A percentile compares a stretch with the other conserved stretches of the same genome.
phyloP scores from a whole-genome alignment of 176 grass and related monocot genomes.

The Panicum miliaceum region DNA sequence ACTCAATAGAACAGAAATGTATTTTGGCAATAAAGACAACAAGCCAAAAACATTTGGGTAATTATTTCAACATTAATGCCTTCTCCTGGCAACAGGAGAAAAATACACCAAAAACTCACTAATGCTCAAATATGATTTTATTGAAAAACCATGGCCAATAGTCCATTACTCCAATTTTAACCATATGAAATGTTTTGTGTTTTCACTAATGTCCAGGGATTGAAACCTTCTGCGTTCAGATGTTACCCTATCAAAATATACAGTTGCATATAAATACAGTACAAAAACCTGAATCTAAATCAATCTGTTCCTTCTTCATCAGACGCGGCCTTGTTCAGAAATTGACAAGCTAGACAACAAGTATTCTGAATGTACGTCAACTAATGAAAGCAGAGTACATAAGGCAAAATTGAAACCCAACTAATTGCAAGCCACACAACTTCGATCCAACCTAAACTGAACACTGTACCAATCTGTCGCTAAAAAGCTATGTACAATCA shows the following conservation, averaged over 20 bases:
- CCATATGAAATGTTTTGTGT: not conserved
- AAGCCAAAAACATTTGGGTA: not conserved
- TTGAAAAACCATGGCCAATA: not conserved
- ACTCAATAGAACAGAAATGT: not conserved
- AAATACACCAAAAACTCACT: not conserved
- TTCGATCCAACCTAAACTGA: not conserved
- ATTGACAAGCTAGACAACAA: not conserved
- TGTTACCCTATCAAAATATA: not conserved
- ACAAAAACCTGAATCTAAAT: not conserved
- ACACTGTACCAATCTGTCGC: not conserved
- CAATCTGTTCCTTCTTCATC: not conserved
- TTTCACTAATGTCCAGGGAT: not conserved
- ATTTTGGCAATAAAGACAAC: not conserved
- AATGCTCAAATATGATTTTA: not conserved
- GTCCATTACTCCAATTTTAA: not conserved
- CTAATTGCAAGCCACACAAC: not conserved
- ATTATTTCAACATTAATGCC: not conserved
- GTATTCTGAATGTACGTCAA: not conserved
- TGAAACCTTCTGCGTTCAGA: not conserved
- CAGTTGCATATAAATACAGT: not conserved
- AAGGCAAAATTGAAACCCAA: not conserved
- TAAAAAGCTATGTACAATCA: not conserved
- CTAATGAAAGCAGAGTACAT: not conserved
- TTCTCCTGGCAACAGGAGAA: not conserved
- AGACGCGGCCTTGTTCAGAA: not conserved